These are phyloP conservation scores for Clonostachys rhizophaga DNA, from an alignment of 2,329 filamentous ascomycete species.

Conservation along the genomic window DNA sequence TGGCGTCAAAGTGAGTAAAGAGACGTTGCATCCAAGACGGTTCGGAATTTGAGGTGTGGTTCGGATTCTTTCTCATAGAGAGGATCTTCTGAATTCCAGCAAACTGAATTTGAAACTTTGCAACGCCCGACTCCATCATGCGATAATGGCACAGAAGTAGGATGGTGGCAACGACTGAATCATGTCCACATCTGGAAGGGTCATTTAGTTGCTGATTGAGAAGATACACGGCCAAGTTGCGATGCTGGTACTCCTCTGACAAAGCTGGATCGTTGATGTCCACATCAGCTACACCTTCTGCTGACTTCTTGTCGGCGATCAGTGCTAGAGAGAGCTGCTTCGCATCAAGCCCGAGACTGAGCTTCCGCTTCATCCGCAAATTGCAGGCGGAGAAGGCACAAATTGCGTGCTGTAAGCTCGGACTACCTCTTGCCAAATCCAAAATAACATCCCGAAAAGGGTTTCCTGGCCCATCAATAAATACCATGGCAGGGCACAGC, in stretches of 20 bases:
- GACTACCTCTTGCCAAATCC: conserved; percentile 69
- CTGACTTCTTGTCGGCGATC: conserved; percentile 37
- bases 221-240: conserved; percentile 71
- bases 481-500: conserved; percentile 87
- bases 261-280: conserved; percentile 59
- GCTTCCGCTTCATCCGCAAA: conserved; percentile 74
- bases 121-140: conserved; percentile 88
- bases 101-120: conserved; percentile 90
- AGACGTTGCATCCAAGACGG: conserved; percentile 88
- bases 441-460: conserved; percentile 83
- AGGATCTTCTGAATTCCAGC: conserved; percentile 90
- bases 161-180: conserved; percentile 83
- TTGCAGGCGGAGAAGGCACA: conserved; percentile 88
- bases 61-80: conserved; percentile 61
- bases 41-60: conserved; percentile 49
- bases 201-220: conserved; percentile 83
- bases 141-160: conserved; percentile 88
- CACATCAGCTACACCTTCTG: conserved; percentile 38
- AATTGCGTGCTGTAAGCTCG: conserved; percentile 86
- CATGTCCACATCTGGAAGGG: conserved; percentile 68
- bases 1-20: conserved; percentile 92
- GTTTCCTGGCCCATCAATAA: conserved; percentile 81
- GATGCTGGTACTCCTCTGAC: conserved; percentile 80
- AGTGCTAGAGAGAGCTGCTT: conserved; percentile 43
- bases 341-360: conserved; percentile 54